Evolutionary conservation across 2,329 filamentous ascomycete species (phyloP).

Genomic region (Fusarium sp.): DNA sequence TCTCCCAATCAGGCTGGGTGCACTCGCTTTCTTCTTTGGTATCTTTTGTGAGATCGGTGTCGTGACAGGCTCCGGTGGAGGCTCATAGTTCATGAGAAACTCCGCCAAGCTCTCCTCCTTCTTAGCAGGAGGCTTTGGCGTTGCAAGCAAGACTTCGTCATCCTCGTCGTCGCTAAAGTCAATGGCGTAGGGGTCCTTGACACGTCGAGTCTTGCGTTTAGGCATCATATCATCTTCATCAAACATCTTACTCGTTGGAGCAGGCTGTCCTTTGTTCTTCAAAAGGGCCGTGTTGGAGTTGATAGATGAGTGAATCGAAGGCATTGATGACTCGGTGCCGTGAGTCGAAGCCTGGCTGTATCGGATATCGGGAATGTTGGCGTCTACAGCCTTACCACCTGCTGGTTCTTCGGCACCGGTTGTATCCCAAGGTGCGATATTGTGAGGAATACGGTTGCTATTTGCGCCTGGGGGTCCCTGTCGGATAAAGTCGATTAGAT

Average conservation of each 20-base stretch:
- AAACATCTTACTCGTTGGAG: constrained; percentile 51
- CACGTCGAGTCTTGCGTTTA: constrained; percentile 78
- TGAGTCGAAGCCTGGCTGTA: constrained; percentile 67
- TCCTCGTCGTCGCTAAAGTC: constrained; percentile 77
- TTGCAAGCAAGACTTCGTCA: constrained; percentile 56
- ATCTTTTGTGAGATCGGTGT: constrained; percentile 49
- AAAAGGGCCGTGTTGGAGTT: constrained; percentile 80
- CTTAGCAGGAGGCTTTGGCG: constrained; percentile 52
- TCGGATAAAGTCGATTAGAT: constrained; percentile 95
- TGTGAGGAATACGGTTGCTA: constrained; percentile 77
- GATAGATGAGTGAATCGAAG: constrained; percentile 70
- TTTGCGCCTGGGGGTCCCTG: constrained; percentile 76
- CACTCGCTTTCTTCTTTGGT: constrained; percentile 72
- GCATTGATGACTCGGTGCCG: constrained; percentile 67
- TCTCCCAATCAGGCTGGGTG: constrained; percentile 70
- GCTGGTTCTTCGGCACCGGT: constrained; percentile 85
- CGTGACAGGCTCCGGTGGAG: constrained; percentile 63
- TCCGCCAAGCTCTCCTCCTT: constrained; percentile 77
- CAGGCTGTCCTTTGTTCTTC: constrained; percentile 52
- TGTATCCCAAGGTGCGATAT: constrained; percentile 85
- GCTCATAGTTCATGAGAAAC: constrained; percentile 76
- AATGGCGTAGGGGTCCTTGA: constrained; percentile 93
- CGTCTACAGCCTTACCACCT: constrained; percentile 61
- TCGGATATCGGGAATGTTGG: constrained; percentile 65
- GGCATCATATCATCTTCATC: constrained; percentile 69